phyloP scores from a whole-genome alignment of 1,139 yeast genomes.

The Yamadazyma buinensis region DNA sequence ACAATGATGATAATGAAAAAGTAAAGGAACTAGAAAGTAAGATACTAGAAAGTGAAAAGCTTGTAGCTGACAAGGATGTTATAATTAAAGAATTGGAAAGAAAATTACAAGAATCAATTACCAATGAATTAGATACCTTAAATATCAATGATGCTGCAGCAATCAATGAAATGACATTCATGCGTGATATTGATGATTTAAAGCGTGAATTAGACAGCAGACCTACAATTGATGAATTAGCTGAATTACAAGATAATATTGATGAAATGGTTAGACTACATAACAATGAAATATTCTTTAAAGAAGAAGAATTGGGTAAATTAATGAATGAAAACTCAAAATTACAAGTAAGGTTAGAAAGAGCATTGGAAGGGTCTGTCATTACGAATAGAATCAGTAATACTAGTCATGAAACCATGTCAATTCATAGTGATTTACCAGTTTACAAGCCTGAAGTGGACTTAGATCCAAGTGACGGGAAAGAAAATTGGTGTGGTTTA shows the following conservation, averaged over 20 bases:
- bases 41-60: constrained; percentile 1
- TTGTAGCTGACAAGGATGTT: constrained; percentile 7
- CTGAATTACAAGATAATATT: constrained; percentile 27
- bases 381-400: constrained; percentile 11
- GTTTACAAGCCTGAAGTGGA: constrained; percentile 48
- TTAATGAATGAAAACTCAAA: constrained; percentile 18
- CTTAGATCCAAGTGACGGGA: constrained; percentile 70
- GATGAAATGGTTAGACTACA: constrained; percentile 32
- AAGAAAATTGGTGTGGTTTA: constrained; percentile 82
- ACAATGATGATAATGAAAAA: not conserved
- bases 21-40: constrained; percentile 1
- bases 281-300: constrained; percentile 26
- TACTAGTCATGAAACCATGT: constrained; percentile 11
- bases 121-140: constrained; percentile 13
- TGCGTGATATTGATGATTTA: constrained; percentile 18
- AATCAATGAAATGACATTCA: constrained; percentile 11
- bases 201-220: constrained; percentile 25
- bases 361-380: constrained; percentile 13
- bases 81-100: constrained; percentile 13
- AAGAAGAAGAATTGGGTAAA: constrained; percentile 24
- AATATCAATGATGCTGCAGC: constrained; percentile 15
- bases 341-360: constrained; percentile 16
- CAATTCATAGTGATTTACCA: constrained; percentile 35
- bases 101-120: constrained; percentile 13
- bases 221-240: constrained; percentile 29